Evolutionary conservation across 179 eudicot species (phyloP).

Genomic region (Gypsophila paniculata): DNA sequence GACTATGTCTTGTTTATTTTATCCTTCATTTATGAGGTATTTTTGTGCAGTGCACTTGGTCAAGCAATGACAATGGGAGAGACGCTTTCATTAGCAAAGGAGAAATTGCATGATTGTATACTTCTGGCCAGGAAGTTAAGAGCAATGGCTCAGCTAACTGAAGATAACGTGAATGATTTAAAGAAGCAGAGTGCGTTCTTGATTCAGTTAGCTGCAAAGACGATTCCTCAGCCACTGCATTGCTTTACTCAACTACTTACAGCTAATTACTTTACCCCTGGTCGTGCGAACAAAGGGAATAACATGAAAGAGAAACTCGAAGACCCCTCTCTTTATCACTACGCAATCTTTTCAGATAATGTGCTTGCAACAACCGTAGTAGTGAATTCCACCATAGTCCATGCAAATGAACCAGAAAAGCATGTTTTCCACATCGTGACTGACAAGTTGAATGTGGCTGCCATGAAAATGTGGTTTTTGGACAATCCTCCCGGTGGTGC

Average conservation of each 20-base stretch:
- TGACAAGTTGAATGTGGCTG: constrained; percentile 78
- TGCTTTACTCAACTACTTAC: constrained; percentile 79
- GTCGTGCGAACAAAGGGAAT: constrained; percentile 41
- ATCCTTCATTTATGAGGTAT: neutral
- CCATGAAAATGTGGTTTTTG: constrained; percentile 98
- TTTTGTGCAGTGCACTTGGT: constrained; percentile 63
- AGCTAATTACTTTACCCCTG: constrained; percentile 64
- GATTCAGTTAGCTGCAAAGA: constrained; percentile 94
- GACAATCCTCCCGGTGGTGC: constrained; percentile 64
- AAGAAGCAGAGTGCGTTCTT: constrained; percentile 87
- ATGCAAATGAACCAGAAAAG: constrained; percentile 88
- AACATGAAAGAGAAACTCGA: constrained; percentile 59
- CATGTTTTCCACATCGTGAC: constrained; percentile 97
- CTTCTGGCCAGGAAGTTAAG: constrained; percentile 78
- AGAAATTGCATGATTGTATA: constrained; percentile 64
- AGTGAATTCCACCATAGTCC: constrained; percentile 74
- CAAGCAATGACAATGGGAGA: constrained; percentile 91
- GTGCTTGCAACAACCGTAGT: constrained; percentile 93
- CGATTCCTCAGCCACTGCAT: constrained; percentile 79
- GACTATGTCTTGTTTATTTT: constrained; percentile 4
- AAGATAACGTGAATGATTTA: constrained; percentile 53
- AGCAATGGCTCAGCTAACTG: constrained; percentile 86
- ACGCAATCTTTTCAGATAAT: constrained; percentile 95
- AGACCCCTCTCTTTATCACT: constrained; percentile 82
- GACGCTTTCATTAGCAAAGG: constrained; percentile 74